Base-by-base conservation (phyloP, 2,329 filamentous ascomycete genomes). In the Nothophoma quercina region DNA sequence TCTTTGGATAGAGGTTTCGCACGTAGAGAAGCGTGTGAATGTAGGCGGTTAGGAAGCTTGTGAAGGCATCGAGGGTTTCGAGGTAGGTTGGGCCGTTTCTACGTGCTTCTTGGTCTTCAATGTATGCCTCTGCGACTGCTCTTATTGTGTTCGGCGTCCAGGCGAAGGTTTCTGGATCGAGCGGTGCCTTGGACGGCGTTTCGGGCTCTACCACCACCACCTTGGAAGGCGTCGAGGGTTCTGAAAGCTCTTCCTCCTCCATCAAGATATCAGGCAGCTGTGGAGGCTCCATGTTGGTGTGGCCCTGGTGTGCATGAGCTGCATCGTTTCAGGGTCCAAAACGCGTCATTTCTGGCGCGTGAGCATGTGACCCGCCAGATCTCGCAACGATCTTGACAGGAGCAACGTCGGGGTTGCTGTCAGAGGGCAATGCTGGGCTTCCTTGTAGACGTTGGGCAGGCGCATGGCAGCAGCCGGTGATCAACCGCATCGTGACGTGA, bases 1-100 rank as follows among this genome's bases (percentile, higher is more conserved):
- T 77, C 40, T 78, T 75, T 0, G 93, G 91, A 74, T 97, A 97
- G 67, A 96, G 85, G 54, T 76, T 75, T 63, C 93, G 89, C 67
- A 95, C 86, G 79, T 87, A 93, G 62, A 96, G 85, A 65, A 97
- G 87, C 53, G 91, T 90, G 80, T 97, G 93, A 59, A 93, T 85
- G 64, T 89, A 85, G 57, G 93, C 86, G 55, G 87, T 90, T 49
- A 96, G 84, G 77, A 96, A 96, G 68, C 87, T 85, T 56, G 84
- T 85, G 76, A 96, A 93, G 43, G 87, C 84, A 51, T 80, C 77
- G 59, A 93, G 82, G 60, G 93, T 84, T 44, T 63, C 56, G 57
- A 64, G 59, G 57, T 71, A 73, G 43, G 70, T 71, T 13, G 63
- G 55, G 4, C 46, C 55, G n/a, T n/a, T n/a, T n/a, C 15, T 65